Evolutionary conservation across 2,329 filamentous ascomycete species (phyloP).

Genomic region (Fusarium tricinctum): DNA sequence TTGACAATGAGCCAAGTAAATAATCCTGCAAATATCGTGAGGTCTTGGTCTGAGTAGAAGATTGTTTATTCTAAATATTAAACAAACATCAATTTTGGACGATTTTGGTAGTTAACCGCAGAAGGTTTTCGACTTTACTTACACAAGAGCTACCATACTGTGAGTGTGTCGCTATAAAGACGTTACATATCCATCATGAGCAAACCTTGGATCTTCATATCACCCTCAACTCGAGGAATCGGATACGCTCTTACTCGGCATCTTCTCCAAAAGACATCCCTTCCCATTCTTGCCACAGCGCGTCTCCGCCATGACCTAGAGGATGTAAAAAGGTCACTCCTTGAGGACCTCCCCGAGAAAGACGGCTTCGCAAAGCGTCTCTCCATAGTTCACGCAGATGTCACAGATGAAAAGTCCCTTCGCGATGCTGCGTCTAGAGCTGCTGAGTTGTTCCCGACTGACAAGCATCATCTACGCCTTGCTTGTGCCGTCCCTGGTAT

Average conservation of each 20-base stretch:
- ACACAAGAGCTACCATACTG: too few species aligned
- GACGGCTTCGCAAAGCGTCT: constrained; percentile 53
- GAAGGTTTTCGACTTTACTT: background rate
- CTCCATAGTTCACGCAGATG: constrained; percentile 59
- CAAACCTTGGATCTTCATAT: constrained; percentile 65
- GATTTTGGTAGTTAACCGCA: background rate
- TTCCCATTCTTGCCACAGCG: constrained; percentile 64
- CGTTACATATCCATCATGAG: constrained; percentile 55
- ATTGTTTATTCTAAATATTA: background rate
- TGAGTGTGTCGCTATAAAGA: background rate
- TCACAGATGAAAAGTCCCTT: constrained; percentile 74
- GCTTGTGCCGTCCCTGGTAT: constrained; percentile 79
- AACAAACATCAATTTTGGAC: background rate
- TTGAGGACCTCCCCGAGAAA: constrained; percentile 49
- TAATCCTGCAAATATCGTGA: background rate
- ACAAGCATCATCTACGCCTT: constrained; percentile 73
- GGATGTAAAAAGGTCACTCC: constrained; percentile 54
- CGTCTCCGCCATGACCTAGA: constrained; percentile 55
- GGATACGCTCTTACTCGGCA: constrained; percentile 64
- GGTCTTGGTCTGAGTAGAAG: background rate
- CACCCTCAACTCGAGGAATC: constrained; percentile 64
- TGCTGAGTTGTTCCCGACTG: constrained; percentile 64
- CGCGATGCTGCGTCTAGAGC: constrained; percentile 67
- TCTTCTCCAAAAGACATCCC: constrained; percentile 61
- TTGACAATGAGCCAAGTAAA: background rate